Conservation (phyloP, 495 filamentous ascomycete genomes). For the Penicillium bialowiezense region DNA sequence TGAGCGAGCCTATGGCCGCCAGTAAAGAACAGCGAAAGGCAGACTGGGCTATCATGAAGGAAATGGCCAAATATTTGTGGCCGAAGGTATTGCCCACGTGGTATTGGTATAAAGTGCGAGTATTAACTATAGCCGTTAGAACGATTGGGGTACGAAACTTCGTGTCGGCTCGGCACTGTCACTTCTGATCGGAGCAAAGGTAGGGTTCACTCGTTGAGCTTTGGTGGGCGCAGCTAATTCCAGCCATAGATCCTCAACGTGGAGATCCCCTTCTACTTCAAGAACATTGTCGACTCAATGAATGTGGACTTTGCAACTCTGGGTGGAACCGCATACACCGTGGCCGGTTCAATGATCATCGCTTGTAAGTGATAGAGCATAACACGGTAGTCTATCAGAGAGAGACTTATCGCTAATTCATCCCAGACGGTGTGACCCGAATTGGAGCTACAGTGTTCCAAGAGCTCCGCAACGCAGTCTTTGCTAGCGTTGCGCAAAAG, state of each 20-base stretch:
- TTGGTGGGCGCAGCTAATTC: slow-evolving; percentile 12
- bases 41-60: slow-evolving; percentile 97
- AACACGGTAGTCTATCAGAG: neutral
- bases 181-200: slow-evolving; percentile 85
- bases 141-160: slow-evolving; percentile 74
- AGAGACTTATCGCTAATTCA: slow-evolving; percentile 4
- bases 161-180: slow-evolving; percentile 79
- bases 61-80: slow-evolving; percentile 97
- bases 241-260: slow-evolving; percentile 75
- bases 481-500: slow-evolving; percentile 95
- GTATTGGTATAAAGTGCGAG: slow-evolving; percentile 1
- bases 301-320: slow-evolving; percentile 85
- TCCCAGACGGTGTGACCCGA: slow-evolving; percentile 75
- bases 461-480: slow-evolving; percentile 91
- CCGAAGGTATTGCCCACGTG: slow-evolving; percentile 59
- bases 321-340: slow-evolving; percentile 82
- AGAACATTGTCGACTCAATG: slow-evolving; percentile 94
- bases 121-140: slow-evolving; percentile 34
- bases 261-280: slow-evolving; percentile 98
- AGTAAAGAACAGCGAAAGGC: slow-evolving; percentile 90
- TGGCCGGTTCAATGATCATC: slow-evolving; percentile 87
- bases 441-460: slow-evolving; percentile 85
- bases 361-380: slow-evolving; percentile 54
- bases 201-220: slow-evolving; percentile 13
- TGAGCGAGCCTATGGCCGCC: slow-evolving; percentile 52